phyloP scores from a whole-genome alignment of 345 rosid species.

The Atalantia buxifolia region DNA sequence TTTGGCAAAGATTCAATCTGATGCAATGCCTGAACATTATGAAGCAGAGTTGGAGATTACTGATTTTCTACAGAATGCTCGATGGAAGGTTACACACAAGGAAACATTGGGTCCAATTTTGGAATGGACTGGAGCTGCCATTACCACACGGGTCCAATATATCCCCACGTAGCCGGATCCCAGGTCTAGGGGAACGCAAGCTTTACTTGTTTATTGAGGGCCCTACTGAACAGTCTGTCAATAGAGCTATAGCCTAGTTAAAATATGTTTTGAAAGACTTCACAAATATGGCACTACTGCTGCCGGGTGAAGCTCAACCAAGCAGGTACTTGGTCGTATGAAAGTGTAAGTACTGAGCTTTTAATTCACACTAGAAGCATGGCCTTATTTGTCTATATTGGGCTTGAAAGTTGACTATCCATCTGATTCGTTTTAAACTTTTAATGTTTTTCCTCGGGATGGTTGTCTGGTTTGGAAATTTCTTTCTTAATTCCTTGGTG shows the following conservation, averaged over 20 bases:
- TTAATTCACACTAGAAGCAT: conserved; percentile 1
- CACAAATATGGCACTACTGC: conserved; percentile 71
- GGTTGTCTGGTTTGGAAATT: background rate
- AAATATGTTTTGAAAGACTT: conserved; percentile 91
- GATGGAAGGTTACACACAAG: conserved; percentile 99
- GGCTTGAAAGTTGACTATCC: background rate
- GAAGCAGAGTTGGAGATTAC: conserved; percentile 96
- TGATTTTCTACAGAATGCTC: conserved; percentile 95
- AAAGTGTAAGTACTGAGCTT: conserved; percentile 43
- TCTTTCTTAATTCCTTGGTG: background rate
- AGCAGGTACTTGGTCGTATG: conserved; percentile 89
- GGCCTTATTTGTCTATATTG: background rate
- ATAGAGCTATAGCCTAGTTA: conserved; percentile 80
- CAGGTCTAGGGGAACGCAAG: conserved; percentile 85
- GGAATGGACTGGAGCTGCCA: conserved; percentile 95
- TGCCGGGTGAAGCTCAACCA: conserved; percentile 89
- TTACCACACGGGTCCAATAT: conserved; percentile 87
- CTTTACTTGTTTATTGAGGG: conserved; percentile 92
- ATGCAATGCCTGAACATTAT: conserved; percentile 96
- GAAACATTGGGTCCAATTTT: conserved; percentile 97
- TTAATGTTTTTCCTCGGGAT: background rate
- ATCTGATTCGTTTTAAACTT: background rate
- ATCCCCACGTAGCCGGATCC: conserved; percentile 58
- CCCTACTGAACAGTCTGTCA: conserved; percentile 84
- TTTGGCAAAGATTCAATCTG: conserved; percentile 90